A percentile compares a stretch with the other conserved stretches of the same genome.
Evolutionary conservation across 2,329 filamentous ascomycete species (phyloP).

Genomic region (Fusarium lateritium): DNA sequence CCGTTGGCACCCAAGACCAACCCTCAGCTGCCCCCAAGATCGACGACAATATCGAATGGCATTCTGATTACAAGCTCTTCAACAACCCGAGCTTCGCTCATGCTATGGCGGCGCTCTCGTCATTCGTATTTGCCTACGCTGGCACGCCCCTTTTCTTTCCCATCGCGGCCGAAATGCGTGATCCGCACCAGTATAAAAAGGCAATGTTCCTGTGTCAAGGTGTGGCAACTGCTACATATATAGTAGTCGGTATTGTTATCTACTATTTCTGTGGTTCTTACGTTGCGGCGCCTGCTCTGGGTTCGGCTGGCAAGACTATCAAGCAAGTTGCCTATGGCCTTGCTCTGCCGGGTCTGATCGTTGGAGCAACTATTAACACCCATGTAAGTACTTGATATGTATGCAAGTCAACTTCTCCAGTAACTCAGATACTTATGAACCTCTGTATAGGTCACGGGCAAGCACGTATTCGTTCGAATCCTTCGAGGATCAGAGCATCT

Average conservation of each 20-base stretch:
- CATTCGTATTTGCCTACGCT: conserved; percentile 54
- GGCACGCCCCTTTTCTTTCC: conserved; percentile 54
- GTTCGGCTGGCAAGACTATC: conserved; percentile 57
- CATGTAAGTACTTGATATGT: conserved; percentile 42
- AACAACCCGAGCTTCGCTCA: conserved; percentile 8
- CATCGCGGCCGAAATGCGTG: conserved; percentile 51
- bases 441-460: conserved; percentile 20
- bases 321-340: conserved; percentile 62
- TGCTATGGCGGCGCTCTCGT: conserved; percentile 46
- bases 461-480: conserved; percentile 31
- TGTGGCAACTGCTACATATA: conserved; percentile 50
- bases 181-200: conserved; percentile 38
- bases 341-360: conserved; percentile 49
- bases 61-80: conserved; percentile 3
- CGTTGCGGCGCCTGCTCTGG: conserved; percentile 61
- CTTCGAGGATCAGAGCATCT: conserved; percentile 51
- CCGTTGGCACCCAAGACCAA: conserved; percentile 27
- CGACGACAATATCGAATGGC: neutral
- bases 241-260: conserved; percentile 54
- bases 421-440: neutral
- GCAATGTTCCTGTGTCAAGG: conserved; percentile 42
- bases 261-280: conserved; percentile 62
- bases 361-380: conserved; percentile 44
- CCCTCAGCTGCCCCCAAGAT: conserved; percentile 19
- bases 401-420: neutral